Evolutionary conservation across 2,329 filamentous ascomycete species (phyloP).

Genomic region (Chrysoporthe puriensis): DNA sequence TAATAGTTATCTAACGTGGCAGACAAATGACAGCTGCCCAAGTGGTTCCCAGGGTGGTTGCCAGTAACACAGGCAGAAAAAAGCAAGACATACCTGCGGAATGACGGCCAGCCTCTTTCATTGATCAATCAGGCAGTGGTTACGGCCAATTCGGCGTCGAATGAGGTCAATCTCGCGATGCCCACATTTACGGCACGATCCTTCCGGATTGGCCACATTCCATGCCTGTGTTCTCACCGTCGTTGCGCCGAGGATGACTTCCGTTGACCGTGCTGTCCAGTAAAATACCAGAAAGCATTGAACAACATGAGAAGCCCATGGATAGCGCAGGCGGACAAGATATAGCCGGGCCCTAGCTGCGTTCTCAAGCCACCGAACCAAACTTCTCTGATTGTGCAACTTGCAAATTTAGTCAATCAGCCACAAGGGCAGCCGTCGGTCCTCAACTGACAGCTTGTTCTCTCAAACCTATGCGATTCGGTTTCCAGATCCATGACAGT

Average conservation of each 20-base stretch:
- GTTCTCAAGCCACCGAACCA: background rate
- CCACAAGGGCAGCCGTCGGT: background rate
- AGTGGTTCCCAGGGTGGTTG: background rate
- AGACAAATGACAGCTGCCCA: constrained; percentile 23
- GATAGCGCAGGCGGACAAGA: constrained; percentile 5
- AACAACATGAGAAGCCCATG: background rate
- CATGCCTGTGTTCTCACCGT: constrained; percentile 5
- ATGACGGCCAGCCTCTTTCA: constrained; percentile 5
- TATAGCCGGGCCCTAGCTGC: background rate
- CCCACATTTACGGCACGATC: background rate
- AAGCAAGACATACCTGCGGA: constrained; percentile 18
- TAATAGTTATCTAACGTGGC: background rate
- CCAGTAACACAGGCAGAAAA: constrained; percentile 10
- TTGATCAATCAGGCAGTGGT: constrained; percentile 9
- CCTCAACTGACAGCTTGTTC: background rate
- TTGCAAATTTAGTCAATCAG: background rate
- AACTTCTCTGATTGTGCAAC: background rate
- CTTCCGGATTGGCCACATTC: constrained; percentile 11
- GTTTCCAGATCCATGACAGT: background rate
- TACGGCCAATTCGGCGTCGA: background rate
- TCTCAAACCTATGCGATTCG: background rate
- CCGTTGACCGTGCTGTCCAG: constrained; percentile 2
- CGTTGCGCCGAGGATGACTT: constrained; percentile 11
- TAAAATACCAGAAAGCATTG: background rate
- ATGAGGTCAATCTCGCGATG: background rate